Conservation (phyloP, 106 monocot genomes). For the Allium sativum region DNA sequence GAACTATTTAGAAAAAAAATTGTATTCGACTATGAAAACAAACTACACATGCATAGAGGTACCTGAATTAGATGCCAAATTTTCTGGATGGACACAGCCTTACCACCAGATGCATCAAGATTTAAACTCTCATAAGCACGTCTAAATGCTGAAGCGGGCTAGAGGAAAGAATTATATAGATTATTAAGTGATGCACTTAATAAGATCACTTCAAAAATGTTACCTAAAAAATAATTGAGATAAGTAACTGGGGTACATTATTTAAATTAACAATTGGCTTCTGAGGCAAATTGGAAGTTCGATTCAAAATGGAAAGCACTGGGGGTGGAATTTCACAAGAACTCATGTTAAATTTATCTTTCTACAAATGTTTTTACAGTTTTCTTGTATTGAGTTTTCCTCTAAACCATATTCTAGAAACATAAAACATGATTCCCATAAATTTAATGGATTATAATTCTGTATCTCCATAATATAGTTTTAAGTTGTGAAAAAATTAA, state of each 20-base stretch:
- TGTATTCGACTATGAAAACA: not conserved
- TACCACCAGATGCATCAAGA: constrained; percentile 42
- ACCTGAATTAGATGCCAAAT: constrained; percentile 98
- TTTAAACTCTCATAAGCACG: constrained; percentile 65
- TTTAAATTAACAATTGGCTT: not conserved
- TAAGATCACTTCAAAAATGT: constrained; percentile 1
- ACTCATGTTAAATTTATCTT: too few species aligned
- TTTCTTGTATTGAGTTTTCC: too few species aligned
- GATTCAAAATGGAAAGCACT: too few species aligned
- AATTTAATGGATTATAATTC: too few species aligned
- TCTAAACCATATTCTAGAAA: too few species aligned
- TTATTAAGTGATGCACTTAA: not conserved
- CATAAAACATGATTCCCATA: too few species aligned
- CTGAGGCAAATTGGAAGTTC: not conserved
- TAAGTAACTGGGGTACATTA: not conserved
- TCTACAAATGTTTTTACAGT: too few species aligned
- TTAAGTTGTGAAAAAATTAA: too few species aligned
- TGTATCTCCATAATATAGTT: too few species aligned
- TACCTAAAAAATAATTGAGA: not conserved
- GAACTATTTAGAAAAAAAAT: too few species aligned
- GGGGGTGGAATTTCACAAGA: too few species aligned
- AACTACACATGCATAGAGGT: not conserved
- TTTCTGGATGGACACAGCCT: constrained; percentile 91
- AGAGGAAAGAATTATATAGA: constrained; percentile 10
- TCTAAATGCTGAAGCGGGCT: constrained; percentile 81